Base-by-base conservation (phyloP, 1,284 basidiomycete species). In the Cutaneotrichosporon daszewskae region DNA sequence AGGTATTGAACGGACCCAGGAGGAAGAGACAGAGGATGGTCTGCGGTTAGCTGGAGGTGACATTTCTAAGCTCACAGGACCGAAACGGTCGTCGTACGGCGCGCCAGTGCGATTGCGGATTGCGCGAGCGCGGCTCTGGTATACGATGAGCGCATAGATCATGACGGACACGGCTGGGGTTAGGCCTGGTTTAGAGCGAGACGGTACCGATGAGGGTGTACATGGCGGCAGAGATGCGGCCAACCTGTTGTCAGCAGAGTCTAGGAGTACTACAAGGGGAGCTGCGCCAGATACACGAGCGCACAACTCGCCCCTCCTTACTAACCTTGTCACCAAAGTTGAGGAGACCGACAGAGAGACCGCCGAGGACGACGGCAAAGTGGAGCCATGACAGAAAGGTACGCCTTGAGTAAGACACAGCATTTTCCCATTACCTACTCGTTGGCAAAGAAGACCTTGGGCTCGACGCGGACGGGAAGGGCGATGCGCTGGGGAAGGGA, bases 311-410 rank as follows among this genome's bases (percentile, higher is more conserved):
- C n/a, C n/a, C n/a, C n/a, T n/a, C n/a, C n/a, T n/a, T n/a, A 61
- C 76, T 44, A 43, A 84, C 87, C 77, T 85, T 87, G 72, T 96
- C 91, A 51, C 91, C 91, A 74, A 96, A 96, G 72, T 95, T 96
- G 57, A 96, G 76, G 50, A 96, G 74, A n/a, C 92, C 92, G n/a
- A 96, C 88, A 1, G 90, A 86, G 33, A 96, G 78, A 50, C 91
- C 76, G 33, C 91, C 91, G 13, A 95, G 81, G 47, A 95, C 87
- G 69, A 96, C 88, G 26, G 90, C 89, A 68, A 92, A 92, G 71
- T 92, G 87, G 47, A 92, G 78, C 91, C 91, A 95, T 78, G 89
- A 92, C 36, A 96, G 77, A 73, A 95, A 96, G 3, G 91, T 94
- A 46, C 75, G 72, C 57, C 64, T 68, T 48, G 22, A 9, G 34